Evolutionary conservation across 2,329 filamentous ascomycete genomes (phyloP), one percentile per base, ranked within the genome.

Genomic region (Aspergillus costaricaensis): DNA sequence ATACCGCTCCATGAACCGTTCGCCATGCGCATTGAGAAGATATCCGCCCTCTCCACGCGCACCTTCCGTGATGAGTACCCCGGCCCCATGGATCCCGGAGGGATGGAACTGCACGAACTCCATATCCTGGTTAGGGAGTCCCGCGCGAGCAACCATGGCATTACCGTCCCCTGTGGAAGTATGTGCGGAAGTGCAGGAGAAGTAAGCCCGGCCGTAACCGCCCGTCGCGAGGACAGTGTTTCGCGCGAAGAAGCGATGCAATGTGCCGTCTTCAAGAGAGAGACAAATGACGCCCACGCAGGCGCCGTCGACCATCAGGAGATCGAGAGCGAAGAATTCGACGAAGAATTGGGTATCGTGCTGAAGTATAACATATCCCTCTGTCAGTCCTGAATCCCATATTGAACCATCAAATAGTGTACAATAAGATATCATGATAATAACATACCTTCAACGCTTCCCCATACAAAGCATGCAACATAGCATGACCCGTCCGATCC

Each of bases 281-380:
- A 97, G 96, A 61, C 94, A 94, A 68, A 98, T 85, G 68, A 98
- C 91, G 86, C 95, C 95, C 69, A 93, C 93, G 85, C 94, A 98
- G 79, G 94, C 91, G 62, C 94, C 94, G 72, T 96, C 91, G 82
- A 97, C 90, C 95, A 98, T 98, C 72, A 99, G 90, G 79, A 98
- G 83, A 77, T 98, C 95, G 68, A 96, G 86, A 71, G 93, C 95
- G 78, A 98, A 99, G 85, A 93, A 98, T 81, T 98, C 95, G 79
- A 99, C 97, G 82, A 99, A 98, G 86, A 97, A 99, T 85, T 97
- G 97, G 75, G 94, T 97, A 85, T 97, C 96, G 86, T 98, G 92
- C 76, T 91, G 86, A 62, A 98, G 87, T 56, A 5, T 2, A 15
- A 36, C 5, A 36, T 1, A 30, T 30, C 27, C 27, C 1, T 30